These are phyloP conservation scores for Eimeria falciformis DNA, from an alignment of 169 alveolate genomes.

Conservation along the genomic window DNA sequence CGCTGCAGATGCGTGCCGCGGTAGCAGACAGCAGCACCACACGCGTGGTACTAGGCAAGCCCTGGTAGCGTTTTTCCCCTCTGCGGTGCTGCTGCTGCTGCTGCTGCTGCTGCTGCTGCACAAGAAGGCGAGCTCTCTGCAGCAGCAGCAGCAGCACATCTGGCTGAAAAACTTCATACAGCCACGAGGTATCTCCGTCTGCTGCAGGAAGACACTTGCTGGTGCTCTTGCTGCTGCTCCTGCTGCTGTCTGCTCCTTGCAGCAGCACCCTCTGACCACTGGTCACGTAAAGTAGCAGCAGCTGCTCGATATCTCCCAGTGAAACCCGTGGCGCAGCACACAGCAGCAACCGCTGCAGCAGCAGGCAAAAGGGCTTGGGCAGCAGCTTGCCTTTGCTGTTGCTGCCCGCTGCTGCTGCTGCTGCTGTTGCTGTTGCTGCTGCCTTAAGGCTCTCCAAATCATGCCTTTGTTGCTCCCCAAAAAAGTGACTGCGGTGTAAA, in stretches of 20 bases:
- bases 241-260: slow-evolving; percentile 20
- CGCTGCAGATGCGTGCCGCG: slow-evolving; percentile 41
- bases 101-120: slow-evolving; percentile 43
- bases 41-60: neutral
- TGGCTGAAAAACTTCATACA: slow-evolving; percentile 16
- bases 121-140: neutral
- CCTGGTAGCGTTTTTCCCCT: neutral
- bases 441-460: slow-evolving; percentile 23
- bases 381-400: slow-evolving; percentile 13
- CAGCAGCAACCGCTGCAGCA: slow-evolving; percentile 55
- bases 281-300: slow-evolving; percentile 60
- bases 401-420: slow-evolving; percentile 12
- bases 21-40: slow-evolving; percentile 24
- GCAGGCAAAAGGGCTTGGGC: slow-evolving; percentile 29
- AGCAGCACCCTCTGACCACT: slow-evolving; percentile 34
- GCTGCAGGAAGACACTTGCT: neutral
- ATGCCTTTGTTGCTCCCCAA: slow-evolving; percentile 1
- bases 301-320: slow-evolving; percentile 12
- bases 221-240: slow-evolving; percentile 51
- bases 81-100: slow-evolving; percentile 26
- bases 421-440: slow-evolving; percentile 43
- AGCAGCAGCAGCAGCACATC: slow-evolving; percentile 53
- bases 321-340: slow-evolving; percentile 40
- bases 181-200: slow-evolving; percentile 38
- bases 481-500: slow-evolving; percentile 42